phyloP scores from a whole-genome alignment of 202 grass and related monocot genomes.

The Musa balbisiana region DNA sequence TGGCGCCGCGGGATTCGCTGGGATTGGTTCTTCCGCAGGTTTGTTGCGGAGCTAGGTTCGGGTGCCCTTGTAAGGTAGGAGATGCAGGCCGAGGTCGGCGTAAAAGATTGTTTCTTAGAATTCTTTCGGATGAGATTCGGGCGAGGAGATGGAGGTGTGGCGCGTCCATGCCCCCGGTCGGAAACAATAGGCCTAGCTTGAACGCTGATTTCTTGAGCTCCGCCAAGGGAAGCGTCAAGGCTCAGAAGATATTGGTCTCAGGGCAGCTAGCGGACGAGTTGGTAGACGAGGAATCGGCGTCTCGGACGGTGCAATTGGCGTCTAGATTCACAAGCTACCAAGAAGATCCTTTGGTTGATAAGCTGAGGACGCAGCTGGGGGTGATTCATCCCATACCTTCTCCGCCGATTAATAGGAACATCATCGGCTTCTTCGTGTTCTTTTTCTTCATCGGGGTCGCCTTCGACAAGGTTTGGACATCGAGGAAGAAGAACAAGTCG shows the following conservation, averaged over 20 bases:
- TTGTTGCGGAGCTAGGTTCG: neutral
- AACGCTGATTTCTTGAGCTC: neutral
- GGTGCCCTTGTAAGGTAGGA: slow-evolving; percentile 8
- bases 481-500: slow-evolving; percentile 51
- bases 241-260: slow-evolving; percentile 15
- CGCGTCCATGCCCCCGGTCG: neutral
- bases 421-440: slow-evolving; percentile 73
- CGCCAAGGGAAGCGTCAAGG: slow-evolving; percentile 9
- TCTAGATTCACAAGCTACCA: slow-evolving; percentile 31
- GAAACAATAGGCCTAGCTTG: neutral
- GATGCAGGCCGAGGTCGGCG: neutral
- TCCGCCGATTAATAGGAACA: slow-evolving; percentile 52
- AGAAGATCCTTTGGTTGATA: slow-evolving; percentile 77
- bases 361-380: slow-evolving; percentile 86
- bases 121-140: neutral
- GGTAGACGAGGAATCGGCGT: slow-evolving; percentile 20
- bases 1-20: slow-evolving; percentile 2
- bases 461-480: slow-evolving; percentile 82
- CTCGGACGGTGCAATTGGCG: slow-evolving; percentile 16
- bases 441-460: slow-evolving; percentile 96
- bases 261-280: slow-evolving; percentile 1
- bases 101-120: neutral
- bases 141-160: neutral
- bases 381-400: slow-evolving; percentile 84
- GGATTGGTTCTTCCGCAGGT: slow-evolving; percentile 4